Evolutionary conservation across 73 alveolate species (phyloP).

Genomic region (Breviolum minutum): DNA sequence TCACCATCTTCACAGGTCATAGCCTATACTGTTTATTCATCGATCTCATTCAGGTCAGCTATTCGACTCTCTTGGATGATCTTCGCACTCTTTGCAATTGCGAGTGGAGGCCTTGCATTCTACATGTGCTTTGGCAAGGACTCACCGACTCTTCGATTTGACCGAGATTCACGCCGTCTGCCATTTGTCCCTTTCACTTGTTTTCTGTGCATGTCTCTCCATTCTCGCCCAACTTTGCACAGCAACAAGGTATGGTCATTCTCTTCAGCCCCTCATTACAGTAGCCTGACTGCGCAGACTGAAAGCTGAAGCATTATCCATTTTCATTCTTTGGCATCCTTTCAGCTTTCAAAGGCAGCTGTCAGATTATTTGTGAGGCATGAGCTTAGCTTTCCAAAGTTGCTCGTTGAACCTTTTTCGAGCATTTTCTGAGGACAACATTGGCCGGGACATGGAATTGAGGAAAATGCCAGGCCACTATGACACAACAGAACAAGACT

Average conservation of each 20-base stretch:
- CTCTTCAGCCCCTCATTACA: conserved; percentile 46
- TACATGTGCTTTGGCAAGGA: conserved; percentile 11
- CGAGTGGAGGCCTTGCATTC: conserved; percentile 22
- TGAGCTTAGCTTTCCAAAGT: no score
- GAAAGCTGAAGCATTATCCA: no score
- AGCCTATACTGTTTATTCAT: not conserved
- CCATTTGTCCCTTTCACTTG: not conserved
- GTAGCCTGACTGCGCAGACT: not conserved
- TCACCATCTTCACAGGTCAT: no score
- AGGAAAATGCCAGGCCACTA: conserved; percentile 18
- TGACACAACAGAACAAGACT: no score
- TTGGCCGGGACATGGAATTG: conserved; percentile 23
- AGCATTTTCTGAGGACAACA: conserved; percentile 26
- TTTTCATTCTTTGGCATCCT: no score
- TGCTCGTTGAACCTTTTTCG: not conserved
- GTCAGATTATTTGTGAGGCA: not conserved
- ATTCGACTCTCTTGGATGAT: conserved; percentile 24
- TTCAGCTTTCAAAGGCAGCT: not conserved
- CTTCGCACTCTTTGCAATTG: not conserved
- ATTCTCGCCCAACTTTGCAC: no score
- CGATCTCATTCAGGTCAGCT: not conserved
- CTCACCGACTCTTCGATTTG: not conserved
- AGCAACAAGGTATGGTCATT: conserved; percentile 50
- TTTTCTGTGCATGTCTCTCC: not conserved
- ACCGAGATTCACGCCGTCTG: not conserved